Conservation (phyloP, 176 grass and related monocot species). For the maize (Zea mays) region DNA sequence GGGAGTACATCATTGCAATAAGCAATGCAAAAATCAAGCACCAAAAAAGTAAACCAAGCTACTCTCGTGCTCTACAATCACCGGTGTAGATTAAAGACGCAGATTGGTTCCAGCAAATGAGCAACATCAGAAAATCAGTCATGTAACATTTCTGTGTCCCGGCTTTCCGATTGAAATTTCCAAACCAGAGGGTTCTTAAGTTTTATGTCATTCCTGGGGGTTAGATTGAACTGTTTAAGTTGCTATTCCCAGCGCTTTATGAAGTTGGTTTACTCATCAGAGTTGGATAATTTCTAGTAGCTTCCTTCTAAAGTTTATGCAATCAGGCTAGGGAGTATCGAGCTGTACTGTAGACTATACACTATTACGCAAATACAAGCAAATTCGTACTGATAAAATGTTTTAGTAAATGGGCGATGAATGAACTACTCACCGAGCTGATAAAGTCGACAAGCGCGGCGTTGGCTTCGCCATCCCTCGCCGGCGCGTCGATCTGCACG, state of each 20-base stretch:
- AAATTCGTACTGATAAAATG: not conserved
- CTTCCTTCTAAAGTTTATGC: not conserved
- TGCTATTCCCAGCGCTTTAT: not conserved
- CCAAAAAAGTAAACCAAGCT: not conserved
- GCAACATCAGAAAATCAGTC: not conserved
- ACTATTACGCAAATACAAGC: not conserved
- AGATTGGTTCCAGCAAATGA: not conserved
- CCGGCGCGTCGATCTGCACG: constrained; percentile 92
- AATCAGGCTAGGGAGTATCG: not conserved
- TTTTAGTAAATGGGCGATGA: not conserved
- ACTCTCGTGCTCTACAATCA: not conserved
- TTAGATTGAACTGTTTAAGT: not conserved
- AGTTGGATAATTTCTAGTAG: not conserved
- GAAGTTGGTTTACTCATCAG: not conserved
- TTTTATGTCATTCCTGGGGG: not conserved
- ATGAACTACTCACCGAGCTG: constrained; percentile 56
- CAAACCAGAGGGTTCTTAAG: not conserved
- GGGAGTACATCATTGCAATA: not conserved
- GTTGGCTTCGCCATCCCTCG: constrained; percentile 92
- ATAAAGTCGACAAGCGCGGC: constrained; percentile 88
- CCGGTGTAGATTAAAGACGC: not conserved
- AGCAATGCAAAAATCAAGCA: not conserved
- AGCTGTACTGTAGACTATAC: not conserved
- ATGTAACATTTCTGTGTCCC: not conserved
- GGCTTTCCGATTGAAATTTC: not conserved